These are phyloP conservation scores for Pugionium dolabratum DNA, from an alignment of 345 rosid genomes.

Conservation along the genomic window DNA sequence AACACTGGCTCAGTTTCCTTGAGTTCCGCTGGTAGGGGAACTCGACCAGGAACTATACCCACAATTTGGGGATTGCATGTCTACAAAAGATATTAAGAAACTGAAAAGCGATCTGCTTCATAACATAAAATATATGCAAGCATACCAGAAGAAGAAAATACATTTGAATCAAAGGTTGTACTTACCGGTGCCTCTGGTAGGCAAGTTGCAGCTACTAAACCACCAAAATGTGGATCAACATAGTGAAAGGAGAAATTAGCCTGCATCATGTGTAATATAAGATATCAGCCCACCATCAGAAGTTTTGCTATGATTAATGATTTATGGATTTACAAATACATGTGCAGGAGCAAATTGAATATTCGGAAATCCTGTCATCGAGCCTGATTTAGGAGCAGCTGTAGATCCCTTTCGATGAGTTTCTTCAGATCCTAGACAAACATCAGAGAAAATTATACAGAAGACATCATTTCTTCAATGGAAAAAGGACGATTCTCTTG, in stretches of 20 bases:
- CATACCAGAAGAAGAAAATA: conserved; percentile 1
- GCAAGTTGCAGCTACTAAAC: conserved; percentile 49
- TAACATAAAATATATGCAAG: conserved; percentile 10
- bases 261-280: conserved; percentile 39
- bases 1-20: conserved; percentile 60
- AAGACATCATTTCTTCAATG: neutral
- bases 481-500: neutral
- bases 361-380: conserved; percentile 52
- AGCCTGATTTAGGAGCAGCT: conserved; percentile 42
- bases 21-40: conserved; percentile 61
- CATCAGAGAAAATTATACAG: conserved; percentile 1
- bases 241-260: conserved; percentile 49
- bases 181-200: conserved; percentile 56
- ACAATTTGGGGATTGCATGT: conserved; percentile 56
- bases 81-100: conserved; percentile 40
- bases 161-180: neutral
- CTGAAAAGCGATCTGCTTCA: neutral
- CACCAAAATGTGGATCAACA: conserved; percentile 57
- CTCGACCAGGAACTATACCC: conserved; percentile 55
- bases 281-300: conserved; percentile 19
- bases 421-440: conserved; percentile 51
- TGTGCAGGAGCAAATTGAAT: conserved; percentile 51
- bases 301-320: neutral
- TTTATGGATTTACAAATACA: conserved; percentile 31
- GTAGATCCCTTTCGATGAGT: conserved; percentile 44